phyloP scores from a whole-genome alignment of 1,284 basidiomycete species.

The Rhodotorula sp. region DNA sequence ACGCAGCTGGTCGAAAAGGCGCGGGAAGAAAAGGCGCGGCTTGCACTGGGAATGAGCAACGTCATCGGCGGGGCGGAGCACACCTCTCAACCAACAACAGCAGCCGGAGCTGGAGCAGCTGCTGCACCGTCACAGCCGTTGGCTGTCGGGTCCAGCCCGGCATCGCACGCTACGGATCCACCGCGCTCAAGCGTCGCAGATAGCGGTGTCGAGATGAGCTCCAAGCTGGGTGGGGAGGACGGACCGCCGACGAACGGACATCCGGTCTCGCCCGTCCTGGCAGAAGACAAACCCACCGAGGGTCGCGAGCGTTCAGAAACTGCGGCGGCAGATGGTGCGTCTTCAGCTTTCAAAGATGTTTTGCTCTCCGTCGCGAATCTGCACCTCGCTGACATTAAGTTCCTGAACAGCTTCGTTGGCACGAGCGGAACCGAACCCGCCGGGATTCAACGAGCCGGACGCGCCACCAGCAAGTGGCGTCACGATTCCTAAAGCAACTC shows the following conservation, averaged over 20 bases:
- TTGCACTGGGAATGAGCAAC: constrained; percentile 19
- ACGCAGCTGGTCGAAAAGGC: constrained; percentile 33
- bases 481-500: neutral
- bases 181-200: constrained; percentile 15
- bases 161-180: neutral
- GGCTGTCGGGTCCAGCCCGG: neutral
- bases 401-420: neutral
- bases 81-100: neutral
- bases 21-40: constrained; percentile 33
- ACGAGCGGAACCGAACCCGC: constrained; percentile 3
- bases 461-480: neutral
- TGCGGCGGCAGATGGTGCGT: neutral
- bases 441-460: constrained; percentile 3
- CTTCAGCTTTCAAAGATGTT: too few relatives aligned
- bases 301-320: neutral
- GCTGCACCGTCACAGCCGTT: neutral
- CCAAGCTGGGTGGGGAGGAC: constrained; percentile 16
- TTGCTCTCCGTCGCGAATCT: too few relatives aligned
- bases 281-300: neutral
- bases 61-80: neutral
- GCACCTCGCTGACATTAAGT: too few relatives aligned
- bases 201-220: constrained; percentile 18
- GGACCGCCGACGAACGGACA: neutral
- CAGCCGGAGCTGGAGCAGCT: neutral
- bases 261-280: neutral